Evolutionary conservation across 2,329 filamentous ascomycete genomes (phyloP), one percentile per base, ranked within the genome.

Genomic region (Rutstroemia sp.): DNA sequence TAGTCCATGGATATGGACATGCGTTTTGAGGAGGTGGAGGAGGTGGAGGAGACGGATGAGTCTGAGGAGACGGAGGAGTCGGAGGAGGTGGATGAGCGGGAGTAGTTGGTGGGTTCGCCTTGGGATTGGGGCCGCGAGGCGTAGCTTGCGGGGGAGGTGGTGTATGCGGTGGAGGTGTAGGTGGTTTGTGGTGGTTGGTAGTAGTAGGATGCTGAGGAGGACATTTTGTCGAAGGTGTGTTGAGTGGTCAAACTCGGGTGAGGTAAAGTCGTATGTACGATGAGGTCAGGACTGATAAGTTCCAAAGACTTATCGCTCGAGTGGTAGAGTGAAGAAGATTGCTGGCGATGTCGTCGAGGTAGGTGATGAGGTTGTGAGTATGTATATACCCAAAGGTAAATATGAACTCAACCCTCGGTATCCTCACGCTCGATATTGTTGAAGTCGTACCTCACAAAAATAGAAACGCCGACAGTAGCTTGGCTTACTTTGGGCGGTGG

Each of bases 71-170:
- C 60, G 2, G 58, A 61, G 7, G 62, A 59, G 36, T 57, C 55
- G 14, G 63, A 66, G 10, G 64, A 65, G 10, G 56, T 58, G 16
- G 56, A 51, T 38, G 59, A 58, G 19, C 39, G 25, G 34, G 54
- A 39, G 48, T 50, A 50, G 27, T 10, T 19, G 9, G 48, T 47
- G 34, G 49, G 19, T 10, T 56, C 55, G 19, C 51, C 25, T 42
- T 56, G 58, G 16, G 53, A 52, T 55, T 58, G 56, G 7, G 61
- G 54, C 38, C 59, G 45, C 21, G 59, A 58, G 2, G 50, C 12
- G 23, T n/a, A 36, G 38, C 44, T 50, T 9, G 55, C 54, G 14
- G 63, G 65, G 10, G 64, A 65, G 14, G 56, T 58, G n/a, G 56
- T 49, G 19, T 34, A 19, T 23, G 54, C 21, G 48, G 36, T 23